phyloP scores from a whole-genome alignment of 1,284 basidiomycete genomes.

The Apiotrichum gamsii region DNA sequence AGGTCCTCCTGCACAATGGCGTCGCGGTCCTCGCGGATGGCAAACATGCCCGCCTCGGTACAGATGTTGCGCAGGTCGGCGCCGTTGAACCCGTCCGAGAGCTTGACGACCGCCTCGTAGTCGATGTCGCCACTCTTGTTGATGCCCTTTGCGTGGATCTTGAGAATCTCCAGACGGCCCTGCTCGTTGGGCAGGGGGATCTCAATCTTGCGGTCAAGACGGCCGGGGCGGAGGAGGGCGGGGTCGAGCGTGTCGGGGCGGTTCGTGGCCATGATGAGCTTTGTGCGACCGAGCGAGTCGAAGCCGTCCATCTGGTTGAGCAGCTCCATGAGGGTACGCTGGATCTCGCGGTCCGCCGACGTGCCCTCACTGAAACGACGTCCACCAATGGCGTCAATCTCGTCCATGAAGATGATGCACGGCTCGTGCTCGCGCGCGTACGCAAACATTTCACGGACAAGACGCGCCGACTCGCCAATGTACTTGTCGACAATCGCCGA shows the following conservation, averaged over 20 bases:
- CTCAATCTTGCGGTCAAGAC: slow-evolving; percentile 96
- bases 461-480: slow-evolving; percentile 92
- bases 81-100: slow-evolving; percentile 89
- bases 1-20: slow-evolving; percentile 90
- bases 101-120: slow-evolving; percentile 94
- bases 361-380: slow-evolving; percentile 97
- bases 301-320: slow-evolving; percentile 99
- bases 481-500: slow-evolving; percentile 99
- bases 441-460: slow-evolving; percentile 97
- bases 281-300: slow-evolving; percentile 90
- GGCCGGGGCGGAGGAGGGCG: slow-evolving; percentile 89
- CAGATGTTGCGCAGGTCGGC: slow-evolving; percentile 94
- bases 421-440: slow-evolving; percentile 97
- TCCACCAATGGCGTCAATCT: slow-evolving; percentile 96
- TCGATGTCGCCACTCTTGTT: slow-evolving; percentile 94
- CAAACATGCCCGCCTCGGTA: slow-evolving; percentile 99
- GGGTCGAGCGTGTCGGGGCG: slow-evolving; percentile 96
- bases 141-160: slow-evolving; percentile 91
- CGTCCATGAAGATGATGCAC: slow-evolving; percentile 65
- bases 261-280: slow-evolving; percentile 98
- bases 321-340: slow-evolving; percentile 98
- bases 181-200: slow-evolving; percentile 97
- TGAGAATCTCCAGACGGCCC: slow-evolving; percentile 86
- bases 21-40: slow-evolving; percentile 90
- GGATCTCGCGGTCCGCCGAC: slow-evolving; percentile 96